Evolutionary conservation across 805 yeast species (phyloP), one percentile per base, ranked within the genome.

Genomic region (Blastobotrys peoriensis): DNA sequence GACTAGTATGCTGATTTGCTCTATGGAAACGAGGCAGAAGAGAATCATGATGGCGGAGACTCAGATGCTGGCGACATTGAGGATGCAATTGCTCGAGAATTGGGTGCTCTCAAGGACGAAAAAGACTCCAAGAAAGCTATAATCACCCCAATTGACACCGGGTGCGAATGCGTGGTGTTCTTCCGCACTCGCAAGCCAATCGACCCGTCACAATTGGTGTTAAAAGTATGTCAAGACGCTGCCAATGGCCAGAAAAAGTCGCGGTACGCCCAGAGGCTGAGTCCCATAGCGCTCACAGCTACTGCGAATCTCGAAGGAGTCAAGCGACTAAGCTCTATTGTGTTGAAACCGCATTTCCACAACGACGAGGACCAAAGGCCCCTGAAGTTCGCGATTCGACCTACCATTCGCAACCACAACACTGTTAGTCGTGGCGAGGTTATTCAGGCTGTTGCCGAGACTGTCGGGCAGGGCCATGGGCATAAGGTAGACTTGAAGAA

Each of bases 401-500:
- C 94, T 2, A 72, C 81, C 2, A 72, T 81, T 53, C 69, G 99
- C 54, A 85, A 86, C 62, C 89, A 87, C 67, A 83, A 78, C 56
- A 74, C 81, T 1, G 61, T 89, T 21, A 79, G 76, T 18, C 77
- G 87, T 51, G 82, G 74, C 48, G 86, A 77, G n/a, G 76, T 91
- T 41, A 87, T 86, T 48, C 76, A 73, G 28, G 69, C 77, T 9
- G 73, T 89, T 5, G 96, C 95, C 3, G 77, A 74, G 23, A 65
- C 74, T 36, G 88, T 86, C 0, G 91, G 91, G 1, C 69, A 74
- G 38, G 81, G 77, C 3, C 74, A 76, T 50, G 81, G 81, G 2
- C 96, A 87, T 61, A 68, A 65, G 28, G 95, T 93, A 13, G 94
- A 88, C 60, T 72, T 93, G 61, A 85, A 86, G 56, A 65, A 78